Evolutionary conservation across 495 filamentous ascomycete genomes (phyloP), one percentile per base, ranked within the genome.

Genomic region (Penicillium waksmanii): DNA sequence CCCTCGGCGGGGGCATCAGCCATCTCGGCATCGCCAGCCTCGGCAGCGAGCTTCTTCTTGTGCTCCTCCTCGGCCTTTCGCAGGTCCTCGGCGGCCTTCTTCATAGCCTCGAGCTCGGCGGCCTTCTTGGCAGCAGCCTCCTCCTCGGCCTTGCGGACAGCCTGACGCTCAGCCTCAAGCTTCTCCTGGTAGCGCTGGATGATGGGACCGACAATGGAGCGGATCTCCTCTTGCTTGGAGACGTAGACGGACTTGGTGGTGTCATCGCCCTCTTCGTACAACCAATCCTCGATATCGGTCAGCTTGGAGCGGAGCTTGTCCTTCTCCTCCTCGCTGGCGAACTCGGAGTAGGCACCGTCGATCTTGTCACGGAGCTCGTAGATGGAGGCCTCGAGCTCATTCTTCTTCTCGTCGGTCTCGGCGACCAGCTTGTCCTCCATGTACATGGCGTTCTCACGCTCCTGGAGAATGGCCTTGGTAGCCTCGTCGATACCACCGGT

Each of bases 401-500:
- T 99, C 91, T 98, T 98, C 84, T 95, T 96, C 81, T 98, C 92
- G 71, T 98, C 95, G 21, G 95, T 99, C 74, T 98, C 96, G 55
- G 92, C 92, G 43, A 99, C 93, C 38, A 97, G 85, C 82, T 98
- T 99, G 80, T 99, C 95, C 73, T 98, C 92, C 87, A 95, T 94
- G 70, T 92, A 83, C 95, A 99, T 97, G 60, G 86, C 64, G 56
- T 85, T 84, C 77, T 99, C 95, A 70, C 87, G 87, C 83, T 98
- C 96, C 36, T 61, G 58, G 52, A 61, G 58, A 17, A 75, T 68
- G 54, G 87, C 81, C 83, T 89, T 96, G 71, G 78, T 71, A 13
- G 75, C 56, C 51, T 83, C 71, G 54, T 97, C 92, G 51, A 96
- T 80, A 42, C 92, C 88, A 21, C 91, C 83, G 18, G 93, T 97